These are phyloP conservation scores for Rhynchospora pubera DNA, from an alignment of 176 grass and related monocot genomes.

Conservation along the genomic window DNA sequence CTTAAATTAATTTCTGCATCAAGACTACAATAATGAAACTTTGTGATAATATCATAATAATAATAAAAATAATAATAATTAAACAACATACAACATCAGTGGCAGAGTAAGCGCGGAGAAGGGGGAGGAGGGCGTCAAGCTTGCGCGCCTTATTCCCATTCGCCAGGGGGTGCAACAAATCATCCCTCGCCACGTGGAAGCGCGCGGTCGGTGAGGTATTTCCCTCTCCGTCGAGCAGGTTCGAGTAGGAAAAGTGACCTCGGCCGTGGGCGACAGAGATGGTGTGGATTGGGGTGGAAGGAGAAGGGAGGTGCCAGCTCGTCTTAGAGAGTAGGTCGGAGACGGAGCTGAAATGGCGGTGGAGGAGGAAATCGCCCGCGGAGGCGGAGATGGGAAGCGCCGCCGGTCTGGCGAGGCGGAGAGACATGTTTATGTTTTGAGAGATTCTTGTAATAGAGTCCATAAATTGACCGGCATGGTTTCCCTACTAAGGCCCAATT, in stretches of 20 bases:
- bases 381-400: not conserved
- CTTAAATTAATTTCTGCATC: not conserved
- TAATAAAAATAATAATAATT: too few relatives aligned
- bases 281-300: constrained; percentile 51
- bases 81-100: constrained; percentile 35
- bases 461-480: too few relatives aligned
- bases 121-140: constrained; percentile 74
- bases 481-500: not conserved
- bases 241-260: constrained; percentile 37
- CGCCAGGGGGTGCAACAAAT: constrained; percentile 76
- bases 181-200: constrained; percentile 65
- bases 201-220: not conserved
- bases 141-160: constrained; percentile 96
- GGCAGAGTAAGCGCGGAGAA: constrained; percentile 34
- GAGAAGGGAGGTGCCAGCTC: constrained; percentile 61
- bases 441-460: too few relatives aligned
- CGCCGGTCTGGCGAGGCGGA: not conserved
- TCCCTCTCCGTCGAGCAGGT: constrained; percentile 27
- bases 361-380: not conserved
- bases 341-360: not conserved
- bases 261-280: constrained; percentile 33
- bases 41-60: too few relatives aligned
- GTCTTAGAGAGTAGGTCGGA: constrained; percentile 30
- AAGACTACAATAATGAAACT: not conserved
- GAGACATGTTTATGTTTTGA: too few relatives aligned